Evolutionary conservation across 495 filamentous ascomycete genomes (phyloP).

Genomic region (Penicillium nucicola): DNA sequence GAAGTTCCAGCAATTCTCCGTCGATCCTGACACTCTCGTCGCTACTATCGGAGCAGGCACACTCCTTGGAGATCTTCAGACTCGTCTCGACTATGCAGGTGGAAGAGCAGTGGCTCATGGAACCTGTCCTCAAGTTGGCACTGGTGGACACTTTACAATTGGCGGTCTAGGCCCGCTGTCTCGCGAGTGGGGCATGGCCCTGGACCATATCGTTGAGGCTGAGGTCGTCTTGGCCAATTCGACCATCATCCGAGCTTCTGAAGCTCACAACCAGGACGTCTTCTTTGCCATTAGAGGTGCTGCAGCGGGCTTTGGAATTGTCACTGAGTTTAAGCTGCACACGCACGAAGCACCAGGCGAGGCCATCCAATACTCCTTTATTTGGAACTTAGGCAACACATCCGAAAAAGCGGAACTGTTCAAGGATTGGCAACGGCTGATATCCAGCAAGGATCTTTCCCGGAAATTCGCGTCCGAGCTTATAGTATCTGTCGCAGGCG

Average conservation of each 20-base stretch:
- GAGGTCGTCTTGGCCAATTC: conserved; percentile 65
- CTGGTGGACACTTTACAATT: conserved; percentile 71
- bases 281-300: conserved; percentile 55
- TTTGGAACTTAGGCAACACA: conserved; percentile 33
- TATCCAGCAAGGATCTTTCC: conserved; percentile 39
- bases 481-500: conserved; percentile 23
- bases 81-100: conserved; percentile 55
- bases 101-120: conserved; percentile 66
- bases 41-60: conserved; percentile 67
- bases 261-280: conserved; percentile 40
- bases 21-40: conserved; percentile 52
- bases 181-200: conserved; percentile 60
- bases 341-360: conserved; percentile 33
- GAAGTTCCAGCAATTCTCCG: conserved; percentile 46
- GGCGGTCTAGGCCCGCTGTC: conserved; percentile 64
- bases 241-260: conserved; percentile 36
- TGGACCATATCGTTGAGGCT: conserved; percentile 60
- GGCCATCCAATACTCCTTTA: conserved; percentile 35
- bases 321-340: conserved; percentile 46
- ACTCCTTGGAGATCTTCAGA: conserved; percentile 57
- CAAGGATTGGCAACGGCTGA: conserved; percentile 40
- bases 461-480: conserved; percentile 48
- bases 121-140: conserved; percentile 62
- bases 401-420: conserved; percentile 28
- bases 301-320: conserved; percentile 40